phyloP scores from a whole-genome alignment of 768 basidiomycete genomes.

The Agrocybe praecox region DNA sequence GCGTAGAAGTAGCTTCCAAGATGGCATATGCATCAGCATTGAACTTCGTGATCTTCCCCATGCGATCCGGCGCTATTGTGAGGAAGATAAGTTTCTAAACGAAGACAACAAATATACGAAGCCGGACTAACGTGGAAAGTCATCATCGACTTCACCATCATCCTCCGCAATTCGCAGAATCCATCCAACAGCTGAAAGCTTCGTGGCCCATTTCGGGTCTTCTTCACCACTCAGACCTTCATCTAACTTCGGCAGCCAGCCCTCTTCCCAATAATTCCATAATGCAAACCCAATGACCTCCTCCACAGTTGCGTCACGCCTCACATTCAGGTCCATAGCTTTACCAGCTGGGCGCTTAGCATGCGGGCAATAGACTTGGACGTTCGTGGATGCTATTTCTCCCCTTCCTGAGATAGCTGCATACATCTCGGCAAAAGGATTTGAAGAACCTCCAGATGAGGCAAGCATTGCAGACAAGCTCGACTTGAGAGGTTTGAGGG shows the following conservation, averaged over 20 bases:
- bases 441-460: conserved; percentile 63
- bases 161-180: conserved; percentile 92
- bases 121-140: conserved; percentile 84
- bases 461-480: conserved; percentile 77
- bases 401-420: conserved; percentile 82
- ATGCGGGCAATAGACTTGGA: conserved; percentile 87
- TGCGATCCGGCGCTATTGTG: conserved; percentile 85
- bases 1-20: conserved; percentile 69
- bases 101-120: not conserved
- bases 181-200: conserved; percentile 85
- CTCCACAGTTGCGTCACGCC: conserved; percentile 90
- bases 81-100: conserved; percentile 11
- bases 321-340: conserved; percentile 72
- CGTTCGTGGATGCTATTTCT: conserved; percentile 59
- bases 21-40: conserved; percentile 90
- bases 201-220: conserved; percentile 59
- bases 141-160: conserved; percentile 98
- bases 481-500: conserved; percentile 51
- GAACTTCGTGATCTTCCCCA: conserved; percentile 84
- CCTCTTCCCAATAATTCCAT: conserved; percentile 93
- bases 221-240: conserved; percentile 62
- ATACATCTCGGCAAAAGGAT: conserved; percentile 89
- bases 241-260: conserved; percentile 76
- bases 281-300: conserved; percentile 94
- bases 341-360: conserved; percentile 62